Evolutionary conservation across 2,329 filamentous ascomycete species (phyloP), one percentile per base, ranked within the genome.

Genomic region (Fusarium incarnatum): DNA sequence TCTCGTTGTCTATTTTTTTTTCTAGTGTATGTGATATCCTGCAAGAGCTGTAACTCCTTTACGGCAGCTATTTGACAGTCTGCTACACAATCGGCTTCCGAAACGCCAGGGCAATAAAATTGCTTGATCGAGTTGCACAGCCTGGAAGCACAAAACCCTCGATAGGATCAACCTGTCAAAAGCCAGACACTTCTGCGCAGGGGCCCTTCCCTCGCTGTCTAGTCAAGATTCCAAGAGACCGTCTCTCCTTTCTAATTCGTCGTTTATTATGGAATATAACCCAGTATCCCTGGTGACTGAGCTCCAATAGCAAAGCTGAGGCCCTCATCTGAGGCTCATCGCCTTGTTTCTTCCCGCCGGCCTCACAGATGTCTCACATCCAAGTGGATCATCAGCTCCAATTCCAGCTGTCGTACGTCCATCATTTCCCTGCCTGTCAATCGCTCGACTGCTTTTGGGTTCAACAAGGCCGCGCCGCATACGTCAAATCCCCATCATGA

Each of bases 401-500:
- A 25, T 50, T 50, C 30, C 23, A 41, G 49, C 49, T 52, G n/a
- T 18, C 34, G 10, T 13, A 25, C 23, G 49, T 8, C 13, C n/a
- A 42, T 42, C 49, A 41, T 37, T 53, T 27, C 49, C 41, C 15
- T 27, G n/a, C 22, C 32, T 45, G 45, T 64, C 27, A 63, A 28
- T 47, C 12, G 49, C 16, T 15, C 22, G 9, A 34, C 25, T 23
- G 9, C 40, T 41, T 46, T 47, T 37, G 41, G 40, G 60, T 12
- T 56, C 10, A n/a, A 59, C 18, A 34, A 6, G 11, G 25, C 6
- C 13, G 28, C 32, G 61, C 52, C 61, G 32, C 52, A 42, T 65
- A 64, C 61, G 60, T 65, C 61, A 64, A 47, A 46, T n/a, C 2
- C 1, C 22, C 25, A 27, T 20, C 3, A 9, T 18, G n/a, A 42